Evolutionary conservation across 129 eudicot genomes (phyloP).

Genomic region (Lactuca saligna): DNA sequence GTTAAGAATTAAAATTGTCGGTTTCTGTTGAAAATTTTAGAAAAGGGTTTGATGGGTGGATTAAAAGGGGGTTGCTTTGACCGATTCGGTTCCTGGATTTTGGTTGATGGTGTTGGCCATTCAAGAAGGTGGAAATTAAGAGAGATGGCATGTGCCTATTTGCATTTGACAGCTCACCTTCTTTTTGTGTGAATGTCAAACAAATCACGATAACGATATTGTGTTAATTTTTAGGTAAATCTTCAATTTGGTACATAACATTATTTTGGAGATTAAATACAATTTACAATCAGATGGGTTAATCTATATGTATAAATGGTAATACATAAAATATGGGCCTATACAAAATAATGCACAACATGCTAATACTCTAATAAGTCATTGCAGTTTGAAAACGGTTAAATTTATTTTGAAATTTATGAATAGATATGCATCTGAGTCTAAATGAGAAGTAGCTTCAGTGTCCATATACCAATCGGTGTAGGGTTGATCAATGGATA

Average conservation of each 20-base stretch:
- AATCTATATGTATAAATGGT: too few relatives aligned
- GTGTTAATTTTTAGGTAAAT: not conserved
- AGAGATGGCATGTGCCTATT: slow-evolving; percentile 42
- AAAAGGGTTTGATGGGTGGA: slow-evolving; percentile 19
- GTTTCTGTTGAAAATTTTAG: slow-evolving; percentile 13
- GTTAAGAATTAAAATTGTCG: not conserved
- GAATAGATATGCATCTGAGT: too few relatives aligned
- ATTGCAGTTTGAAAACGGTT: too few relatives aligned
- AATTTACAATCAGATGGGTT: too few relatives aligned
- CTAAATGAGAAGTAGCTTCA: too few relatives aligned
- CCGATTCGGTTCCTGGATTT: slow-evolving; percentile 31
- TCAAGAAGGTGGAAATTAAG: slow-evolving; percentile 5
- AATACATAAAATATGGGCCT: too few relatives aligned
- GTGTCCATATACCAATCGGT: too few relatives aligned
- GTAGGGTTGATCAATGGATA: too few relatives aligned
- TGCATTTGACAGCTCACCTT: slow-evolving; percentile 55
- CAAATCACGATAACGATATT: slow-evolving; percentile 8
- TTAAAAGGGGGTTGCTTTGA: slow-evolving; percentile 27
- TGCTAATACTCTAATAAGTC: too few relatives aligned
- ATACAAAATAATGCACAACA: too few relatives aligned
- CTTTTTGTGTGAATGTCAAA: slow-evolving; percentile 28
- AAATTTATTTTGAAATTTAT: too few relatives aligned
- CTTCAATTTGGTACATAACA: not conserved
- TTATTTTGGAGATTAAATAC: too few relatives aligned
- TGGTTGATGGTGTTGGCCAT: slow-evolving; percentile 31